Evolutionary conservation across 371 early-diverging fungal species (phyloP).

Genomic region (Mortierella sp.): DNA sequence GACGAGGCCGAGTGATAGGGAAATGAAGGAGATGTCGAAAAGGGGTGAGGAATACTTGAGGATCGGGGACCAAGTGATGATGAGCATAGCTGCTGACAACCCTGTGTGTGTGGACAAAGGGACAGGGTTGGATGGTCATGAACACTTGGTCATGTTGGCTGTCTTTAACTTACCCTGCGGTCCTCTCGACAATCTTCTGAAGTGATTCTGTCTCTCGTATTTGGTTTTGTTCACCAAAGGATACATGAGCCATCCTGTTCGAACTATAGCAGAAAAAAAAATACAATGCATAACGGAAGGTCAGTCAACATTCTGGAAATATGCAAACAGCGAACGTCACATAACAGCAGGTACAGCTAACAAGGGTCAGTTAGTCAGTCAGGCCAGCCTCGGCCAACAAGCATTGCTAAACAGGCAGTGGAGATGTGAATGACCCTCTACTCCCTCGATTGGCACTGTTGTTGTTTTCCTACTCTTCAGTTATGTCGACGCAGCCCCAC

Average conservation of each 20-base stretch:
- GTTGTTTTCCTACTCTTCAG: not conserved
- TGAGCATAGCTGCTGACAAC: not conserved
- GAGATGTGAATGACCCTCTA: conserved; percentile 4
- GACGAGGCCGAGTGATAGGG: not conserved
- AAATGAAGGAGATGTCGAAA: not conserved
- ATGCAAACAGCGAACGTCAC: not conserved
- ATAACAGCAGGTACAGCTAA: not conserved
- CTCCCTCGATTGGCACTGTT: not conserved
- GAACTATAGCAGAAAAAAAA: conserved; percentile 14
- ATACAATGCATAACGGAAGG: not conserved
- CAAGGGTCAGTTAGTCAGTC: not conserved
- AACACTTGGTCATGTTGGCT: not conserved
- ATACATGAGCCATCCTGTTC: conserved; percentile 24
- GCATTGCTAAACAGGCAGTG: not conserved
- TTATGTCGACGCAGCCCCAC: not conserved
- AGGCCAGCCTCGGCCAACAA: not conserved
- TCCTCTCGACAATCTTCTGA: conserved; percentile 50
- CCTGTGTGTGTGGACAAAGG: not conserved
- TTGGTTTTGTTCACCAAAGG: conserved; percentile 34
- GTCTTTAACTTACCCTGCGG: conserved; percentile 43
- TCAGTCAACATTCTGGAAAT: not conserved
- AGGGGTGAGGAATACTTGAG: not conserved
- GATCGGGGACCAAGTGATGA: not conserved
- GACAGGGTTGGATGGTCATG: not conserved
- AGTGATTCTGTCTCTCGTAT: conserved; percentile 46